Percentiles rank a stretch among this genome's conserved stretches.
Evolutionary conservation across 805 yeast genomes (phyloP).

Genomic region (Candida khao-thaluensis): DNA sequence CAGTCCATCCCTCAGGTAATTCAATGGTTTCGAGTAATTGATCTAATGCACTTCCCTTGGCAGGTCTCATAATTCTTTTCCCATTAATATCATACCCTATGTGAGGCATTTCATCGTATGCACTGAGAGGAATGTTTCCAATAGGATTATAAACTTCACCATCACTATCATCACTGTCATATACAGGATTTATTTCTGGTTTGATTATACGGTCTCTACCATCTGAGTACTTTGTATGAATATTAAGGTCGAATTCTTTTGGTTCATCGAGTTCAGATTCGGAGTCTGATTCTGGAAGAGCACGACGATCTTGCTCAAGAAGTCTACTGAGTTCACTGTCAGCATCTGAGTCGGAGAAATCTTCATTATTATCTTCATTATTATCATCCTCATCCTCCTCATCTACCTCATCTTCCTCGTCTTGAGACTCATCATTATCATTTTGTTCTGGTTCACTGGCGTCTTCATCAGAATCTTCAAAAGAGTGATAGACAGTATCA

Average conservation of each 20-base stretch:
- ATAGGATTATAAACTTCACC: conserved; percentile 78
- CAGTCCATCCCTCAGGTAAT: conserved; percentile 98
- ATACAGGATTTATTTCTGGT: conserved; percentile 93
- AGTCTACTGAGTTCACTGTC: conserved; percentile 64
- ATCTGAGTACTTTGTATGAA: conserved; percentile 60
- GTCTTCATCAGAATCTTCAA: conserved; percentile 27
- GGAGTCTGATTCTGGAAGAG: conserved; percentile 34
- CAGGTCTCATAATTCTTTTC: conserved; percentile 98
- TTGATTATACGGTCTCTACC: conserved; percentile 75
- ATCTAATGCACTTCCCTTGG: conserved; percentile 92
- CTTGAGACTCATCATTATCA: conserved; percentile 26
- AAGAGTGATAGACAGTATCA: conserved; percentile 17
- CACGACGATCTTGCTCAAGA: conserved; percentile 46
- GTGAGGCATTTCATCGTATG: conserved; percentile 96
- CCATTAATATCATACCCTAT: conserved; percentile 97
- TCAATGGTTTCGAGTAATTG: conserved; percentile 87
- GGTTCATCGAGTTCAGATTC: conserved; percentile 50
- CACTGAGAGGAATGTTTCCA: conserved; percentile 89
- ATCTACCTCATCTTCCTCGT: conserved; percentile 36
- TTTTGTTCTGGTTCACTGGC: conserved; percentile 22
- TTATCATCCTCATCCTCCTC: conserved; percentile 32
- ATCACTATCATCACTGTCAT: conserved; percentile 92
- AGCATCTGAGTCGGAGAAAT: conserved; percentile 36
- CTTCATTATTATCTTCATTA: conserved; percentile 20
- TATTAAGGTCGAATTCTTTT: conserved; percentile 43